Conservation (phyloP, 352 stramenopile species). For the Globisporangium iwayamae region DNA sequence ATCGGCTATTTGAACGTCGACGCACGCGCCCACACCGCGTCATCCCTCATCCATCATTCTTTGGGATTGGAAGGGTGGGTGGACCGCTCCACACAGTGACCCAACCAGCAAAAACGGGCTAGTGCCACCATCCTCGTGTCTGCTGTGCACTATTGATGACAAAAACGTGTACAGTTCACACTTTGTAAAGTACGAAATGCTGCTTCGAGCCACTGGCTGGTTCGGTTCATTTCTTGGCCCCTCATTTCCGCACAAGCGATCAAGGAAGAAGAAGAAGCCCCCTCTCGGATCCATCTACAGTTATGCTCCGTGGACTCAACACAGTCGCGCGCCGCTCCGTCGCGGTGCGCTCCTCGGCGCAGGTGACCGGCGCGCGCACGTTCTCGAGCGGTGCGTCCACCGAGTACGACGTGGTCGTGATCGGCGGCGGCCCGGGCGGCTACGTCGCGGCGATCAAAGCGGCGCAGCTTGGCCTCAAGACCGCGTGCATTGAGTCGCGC, state of each 20-base stretch:
- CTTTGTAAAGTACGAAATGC: conserved; percentile 10
- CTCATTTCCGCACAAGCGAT: conserved; percentile 14
- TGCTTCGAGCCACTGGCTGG: conserved; percentile 9
- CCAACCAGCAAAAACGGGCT: background rate
- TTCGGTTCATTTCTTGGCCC: conserved; percentile 8
- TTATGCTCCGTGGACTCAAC: conserved; percentile 32
- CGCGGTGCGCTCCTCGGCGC: conserved; percentile 17
- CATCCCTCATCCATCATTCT: conserved; percentile 5
- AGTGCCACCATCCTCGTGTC: background rate
- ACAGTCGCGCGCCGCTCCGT: conserved; percentile 39
- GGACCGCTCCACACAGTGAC: background rate
- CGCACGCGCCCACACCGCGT: background rate
- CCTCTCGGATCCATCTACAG: background rate
- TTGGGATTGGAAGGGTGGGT: conserved; percentile 2
- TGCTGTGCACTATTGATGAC: background rate
- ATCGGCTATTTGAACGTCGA: background rate
- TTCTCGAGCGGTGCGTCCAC: conserved; percentile 42
- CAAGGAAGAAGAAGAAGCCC: conserved; percentile 5
- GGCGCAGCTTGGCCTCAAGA: conserved; percentile 97
- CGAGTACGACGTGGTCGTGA: conserved; percentile 86
- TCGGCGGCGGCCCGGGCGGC: conserved; percentile 95
- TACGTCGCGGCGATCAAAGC: conserved; percentile 99
- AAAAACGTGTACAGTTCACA: background rate
- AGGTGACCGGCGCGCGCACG: conserved; percentile 27
- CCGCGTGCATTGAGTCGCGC: conserved; percentile 96